A percentile compares a stretch with the other conserved stretches of the same genome.
Evolutionary conservation across 1,284 basidiomycete genomes (phyloP).

Genomic region (Malassezia pachydermatis): DNA sequence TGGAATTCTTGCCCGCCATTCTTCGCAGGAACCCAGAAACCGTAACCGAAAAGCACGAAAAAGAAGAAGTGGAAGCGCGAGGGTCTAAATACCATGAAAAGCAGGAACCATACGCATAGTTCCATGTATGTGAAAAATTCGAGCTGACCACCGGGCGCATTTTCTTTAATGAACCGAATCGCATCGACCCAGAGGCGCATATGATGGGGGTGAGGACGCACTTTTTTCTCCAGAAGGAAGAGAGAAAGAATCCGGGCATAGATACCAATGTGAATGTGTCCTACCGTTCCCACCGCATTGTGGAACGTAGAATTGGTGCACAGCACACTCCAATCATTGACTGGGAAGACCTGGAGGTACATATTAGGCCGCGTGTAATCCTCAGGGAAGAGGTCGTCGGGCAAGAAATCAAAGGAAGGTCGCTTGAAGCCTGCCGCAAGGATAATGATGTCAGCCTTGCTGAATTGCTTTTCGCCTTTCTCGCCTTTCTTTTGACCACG

Average conservation of each 20-base stretch:
- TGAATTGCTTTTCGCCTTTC: conserved; percentile 47
- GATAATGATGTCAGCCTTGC: conserved; percentile 56
- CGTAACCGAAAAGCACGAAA: conserved; percentile 40
- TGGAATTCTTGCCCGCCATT: conserved; percentile 27
- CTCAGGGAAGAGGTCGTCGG: conserved; percentile 57
- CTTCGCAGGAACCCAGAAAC: conserved; percentile 34
- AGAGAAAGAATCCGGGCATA: conserved; percentile 57
- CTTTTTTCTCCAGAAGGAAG: conserved; percentile 55
- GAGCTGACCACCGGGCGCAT: conserved; percentile 55
- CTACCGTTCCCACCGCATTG: conserved; percentile 48
- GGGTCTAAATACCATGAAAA: conserved; percentile 34
- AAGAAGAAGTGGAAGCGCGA: conserved; percentile 32
- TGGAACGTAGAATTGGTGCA: conserved; percentile 57
- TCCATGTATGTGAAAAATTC: conserved; percentile 61
- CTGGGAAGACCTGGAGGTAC: conserved; percentile 59
- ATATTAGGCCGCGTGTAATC: conserved; percentile 54
- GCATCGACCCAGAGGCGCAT: conserved; percentile 62
- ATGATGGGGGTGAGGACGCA: conserved; percentile 54
- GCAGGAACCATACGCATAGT: conserved; percentile 47
- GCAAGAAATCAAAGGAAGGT: conserved; percentile 56
- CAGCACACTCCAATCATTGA: conserved; percentile 55
- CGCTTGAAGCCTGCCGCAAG: conserved; percentile 59
- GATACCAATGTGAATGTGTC: conserved; percentile 41
- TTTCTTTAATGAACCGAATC: conserved; percentile 56
- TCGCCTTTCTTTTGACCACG: conserved; percentile 43